Percentiles rank a stretch among this genome's conserved stretches.
Conservation (phyloP, 2,329 filamentous ascomycete genomes). For the Dactylonectria estremocensis region DNA sequence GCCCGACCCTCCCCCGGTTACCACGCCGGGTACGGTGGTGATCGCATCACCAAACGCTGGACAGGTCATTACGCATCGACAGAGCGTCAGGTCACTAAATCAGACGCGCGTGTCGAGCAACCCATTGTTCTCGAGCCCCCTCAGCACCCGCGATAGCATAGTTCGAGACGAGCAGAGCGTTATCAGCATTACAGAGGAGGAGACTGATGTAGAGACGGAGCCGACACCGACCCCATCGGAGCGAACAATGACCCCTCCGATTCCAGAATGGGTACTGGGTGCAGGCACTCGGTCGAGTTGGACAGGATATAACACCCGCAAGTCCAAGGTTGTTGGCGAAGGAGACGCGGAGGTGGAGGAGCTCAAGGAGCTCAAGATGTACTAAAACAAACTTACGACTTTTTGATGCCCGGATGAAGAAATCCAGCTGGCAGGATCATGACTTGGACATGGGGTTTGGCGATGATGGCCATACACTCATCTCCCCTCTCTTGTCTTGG, state of each 20-base stretch:
- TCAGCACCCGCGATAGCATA: constrained; percentile 65
- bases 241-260: constrained; percentile 70
- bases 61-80: constrained; percentile 71
- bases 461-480: constrained; percentile 23
- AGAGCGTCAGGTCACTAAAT: constrained; percentile 65
- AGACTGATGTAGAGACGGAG: constrained; percentile 42
- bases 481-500: constrained; percentile 9
- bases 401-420: constrained; percentile 22
- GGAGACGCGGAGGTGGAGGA: constrained; percentile 12
- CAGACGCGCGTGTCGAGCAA: constrained; percentile 72
- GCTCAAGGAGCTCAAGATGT: constrained; percentile 19
- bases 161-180: constrained; percentile 50
- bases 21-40: constrained; percentile 80
- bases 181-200: constrained; percentile 45
- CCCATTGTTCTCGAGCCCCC: constrained; percentile 61
- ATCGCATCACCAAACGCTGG: constrained; percentile 79
- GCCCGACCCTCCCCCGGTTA: constrained; percentile 75
- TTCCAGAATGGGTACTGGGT: constrained; percentile 73
- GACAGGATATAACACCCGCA: constrained; percentile 61
- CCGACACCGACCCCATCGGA: constrained; percentile 50
- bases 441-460: constrained; percentile 13
- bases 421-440: constrained; percentile 35
- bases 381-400: constrained; percentile 36
- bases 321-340: constrained; percentile 40
- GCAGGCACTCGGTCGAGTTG: constrained; percentile 67